phyloP scores from a whole-genome alignment of 805 yeast genomes.

The Saitoella complicata region DNA sequence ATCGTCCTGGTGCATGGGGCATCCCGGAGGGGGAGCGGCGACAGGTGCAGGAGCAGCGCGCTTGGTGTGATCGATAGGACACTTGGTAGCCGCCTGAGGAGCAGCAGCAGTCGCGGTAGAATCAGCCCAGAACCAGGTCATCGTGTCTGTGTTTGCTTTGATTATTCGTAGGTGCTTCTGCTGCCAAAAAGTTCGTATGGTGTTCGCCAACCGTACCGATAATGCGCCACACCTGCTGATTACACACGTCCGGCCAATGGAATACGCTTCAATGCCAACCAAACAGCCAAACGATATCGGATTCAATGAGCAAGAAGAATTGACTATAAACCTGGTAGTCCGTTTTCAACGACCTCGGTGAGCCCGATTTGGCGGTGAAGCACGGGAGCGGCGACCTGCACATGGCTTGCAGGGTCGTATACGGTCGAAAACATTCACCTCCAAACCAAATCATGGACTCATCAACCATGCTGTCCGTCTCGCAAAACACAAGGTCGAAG shows the following conservation, averaged over 20 bases:
- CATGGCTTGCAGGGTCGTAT: no score
- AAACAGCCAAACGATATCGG: conserved; percentile 11
- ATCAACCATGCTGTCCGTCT: no score
- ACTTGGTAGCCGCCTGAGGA: conserved; percentile 14
- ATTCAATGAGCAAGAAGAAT: not conserved
- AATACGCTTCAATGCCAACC: no score
- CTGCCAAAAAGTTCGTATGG: not conserved
- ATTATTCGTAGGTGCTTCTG: not conserved
- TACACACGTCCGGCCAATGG: no score
- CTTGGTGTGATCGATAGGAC: conserved; percentile 29
- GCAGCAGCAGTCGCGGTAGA: not conserved
- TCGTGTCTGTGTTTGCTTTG: no score
- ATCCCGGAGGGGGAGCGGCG: not conserved
- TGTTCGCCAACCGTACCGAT: no score
- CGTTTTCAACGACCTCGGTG: no score
- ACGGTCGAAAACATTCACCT: no score
- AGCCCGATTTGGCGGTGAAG: no score
- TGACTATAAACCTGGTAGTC: conserved; percentile 3
- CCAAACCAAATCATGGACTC: no score
- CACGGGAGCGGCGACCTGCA: no score
- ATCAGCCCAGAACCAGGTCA: not conserved
- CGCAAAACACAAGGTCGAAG: no score
- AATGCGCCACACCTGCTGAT: not conserved
- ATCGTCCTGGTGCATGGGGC: not conserved
- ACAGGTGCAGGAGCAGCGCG: conserved; percentile 1